A percentile compares a stretch with the other conserved stretches of the same genome.
Conservation (phyloP, 345 rosid species). For the Laguncularia racemosa region DNA sequence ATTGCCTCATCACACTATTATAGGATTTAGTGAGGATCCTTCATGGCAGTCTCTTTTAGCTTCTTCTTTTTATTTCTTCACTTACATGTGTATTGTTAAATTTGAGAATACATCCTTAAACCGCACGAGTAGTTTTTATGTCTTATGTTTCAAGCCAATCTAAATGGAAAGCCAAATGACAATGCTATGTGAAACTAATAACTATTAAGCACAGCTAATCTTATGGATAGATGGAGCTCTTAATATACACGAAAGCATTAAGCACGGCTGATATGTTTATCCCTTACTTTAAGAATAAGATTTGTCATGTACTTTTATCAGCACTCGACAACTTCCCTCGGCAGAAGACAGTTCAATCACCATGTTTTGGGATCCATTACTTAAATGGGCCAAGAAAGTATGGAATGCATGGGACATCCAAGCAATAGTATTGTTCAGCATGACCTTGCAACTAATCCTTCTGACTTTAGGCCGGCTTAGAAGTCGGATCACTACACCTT, state of each 20-base stretch:
- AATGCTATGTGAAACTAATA: too few relatives aligned
- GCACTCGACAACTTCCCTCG: neutral
- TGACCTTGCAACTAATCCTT: conserved; percentile 7
- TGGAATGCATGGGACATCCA: conserved; percentile 11
- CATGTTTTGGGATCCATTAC: conserved; percentile 4
- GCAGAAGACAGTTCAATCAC: neutral
- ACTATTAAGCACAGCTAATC: too few relatives aligned
- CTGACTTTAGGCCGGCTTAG: neutral
- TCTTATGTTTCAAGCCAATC: too few relatives aligned
- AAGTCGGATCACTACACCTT: neutral
- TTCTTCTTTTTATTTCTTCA: too few relatives aligned
- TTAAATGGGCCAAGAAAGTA: neutral
- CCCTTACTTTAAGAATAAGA: neutral
- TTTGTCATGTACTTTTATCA: neutral
- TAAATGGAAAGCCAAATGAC: too few relatives aligned
- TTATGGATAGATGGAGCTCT: too few relatives aligned
- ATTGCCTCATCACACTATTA: too few relatives aligned
- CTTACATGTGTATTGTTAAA: neutral
- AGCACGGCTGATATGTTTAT: neutral
- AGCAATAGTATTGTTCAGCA: conserved; percentile 9
- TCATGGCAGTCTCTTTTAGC: too few relatives aligned
- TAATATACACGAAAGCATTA: too few relatives aligned
- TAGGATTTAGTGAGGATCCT: too few relatives aligned
- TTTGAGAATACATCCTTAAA: neutral
- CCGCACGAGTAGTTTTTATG: too few relatives aligned